phyloP scores from a whole-genome alignment of 2,329 filamentous ascomycete species.

The Berkeleyomyces rouxiae region DNA sequence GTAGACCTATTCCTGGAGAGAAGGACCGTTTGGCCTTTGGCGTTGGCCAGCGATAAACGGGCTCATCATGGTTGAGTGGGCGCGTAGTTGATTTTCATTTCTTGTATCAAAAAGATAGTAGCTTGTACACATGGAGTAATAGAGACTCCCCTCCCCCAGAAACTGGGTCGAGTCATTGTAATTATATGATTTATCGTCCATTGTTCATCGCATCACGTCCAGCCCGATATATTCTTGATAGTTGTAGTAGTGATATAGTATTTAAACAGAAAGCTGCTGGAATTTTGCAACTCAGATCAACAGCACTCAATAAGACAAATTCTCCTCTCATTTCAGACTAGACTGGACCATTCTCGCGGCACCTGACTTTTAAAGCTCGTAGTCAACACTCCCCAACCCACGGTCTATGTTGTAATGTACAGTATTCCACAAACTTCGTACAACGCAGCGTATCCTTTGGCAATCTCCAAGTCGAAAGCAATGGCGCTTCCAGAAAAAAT shows the following conservation, averaged over 20 bases:
- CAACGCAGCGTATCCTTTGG: not conserved
- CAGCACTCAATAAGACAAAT: not conserved
- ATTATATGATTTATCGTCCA: not conserved
- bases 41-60: not conserved
- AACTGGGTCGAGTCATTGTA: not conserved
- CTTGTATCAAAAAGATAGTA: constrained; percentile 9
- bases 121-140: not conserved
- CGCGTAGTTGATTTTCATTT: not conserved
- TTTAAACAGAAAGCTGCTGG: constrained; percentile 1
- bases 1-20: constrained; percentile 49
- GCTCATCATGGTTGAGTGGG: not conserved
- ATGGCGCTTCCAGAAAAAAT: not conserved
- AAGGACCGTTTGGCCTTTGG: constrained; percentile 23
- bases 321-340: not conserved
- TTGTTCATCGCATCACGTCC: not conserved
- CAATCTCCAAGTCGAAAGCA: not conserved
- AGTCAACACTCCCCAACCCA: not conserved
- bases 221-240: not conserved
- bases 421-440: constrained; percentile 5
- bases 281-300: not conserved
- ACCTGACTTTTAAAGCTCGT: not conserved
- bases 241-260: not conserved
- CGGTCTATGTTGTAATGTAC: constrained; percentile 9
- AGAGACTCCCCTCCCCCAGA: not conserved
- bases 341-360: not conserved